Conservation (phyloP, 192 early-diverging fungal species). For the Backusella sp. region DNA sequence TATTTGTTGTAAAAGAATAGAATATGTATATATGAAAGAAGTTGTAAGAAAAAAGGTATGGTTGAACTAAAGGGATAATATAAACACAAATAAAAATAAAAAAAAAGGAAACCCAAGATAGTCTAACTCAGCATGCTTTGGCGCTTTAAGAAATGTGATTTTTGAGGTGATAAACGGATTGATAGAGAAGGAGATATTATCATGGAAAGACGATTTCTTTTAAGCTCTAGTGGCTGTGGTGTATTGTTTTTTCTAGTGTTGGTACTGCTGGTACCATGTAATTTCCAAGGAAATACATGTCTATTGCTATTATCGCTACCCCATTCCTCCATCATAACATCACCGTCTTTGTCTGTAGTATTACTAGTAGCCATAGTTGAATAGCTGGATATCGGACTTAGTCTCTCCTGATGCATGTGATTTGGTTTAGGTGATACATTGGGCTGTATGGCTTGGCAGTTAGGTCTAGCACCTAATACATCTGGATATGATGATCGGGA, state of each 20-base stretch:
- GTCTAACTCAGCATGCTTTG: background rate
- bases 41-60: background rate
- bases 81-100: background rate
- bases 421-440: background rate
- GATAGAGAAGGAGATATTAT: slow-evolving; percentile 4
- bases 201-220: background rate
- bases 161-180: background rate
- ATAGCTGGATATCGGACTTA: background rate
- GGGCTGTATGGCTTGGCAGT: background rate
- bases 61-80: background rate
- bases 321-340: background rate
- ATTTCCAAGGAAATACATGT: background rate
- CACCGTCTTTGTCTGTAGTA: background rate
- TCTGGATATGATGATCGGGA: background rate
- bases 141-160: background rate
- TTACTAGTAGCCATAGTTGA: background rate
- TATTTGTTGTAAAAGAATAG: background rate
- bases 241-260: background rate
- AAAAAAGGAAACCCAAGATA: background rate
- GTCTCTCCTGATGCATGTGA: background rate
- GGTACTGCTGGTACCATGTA: background rate
- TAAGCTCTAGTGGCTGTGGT: background rate
- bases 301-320: background rate
- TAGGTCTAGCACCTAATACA: background rate
- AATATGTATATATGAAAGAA: background rate